phyloP scores from a whole-genome alignment of 179 eudicot genomes.

The Beta lomatogona region DNA sequence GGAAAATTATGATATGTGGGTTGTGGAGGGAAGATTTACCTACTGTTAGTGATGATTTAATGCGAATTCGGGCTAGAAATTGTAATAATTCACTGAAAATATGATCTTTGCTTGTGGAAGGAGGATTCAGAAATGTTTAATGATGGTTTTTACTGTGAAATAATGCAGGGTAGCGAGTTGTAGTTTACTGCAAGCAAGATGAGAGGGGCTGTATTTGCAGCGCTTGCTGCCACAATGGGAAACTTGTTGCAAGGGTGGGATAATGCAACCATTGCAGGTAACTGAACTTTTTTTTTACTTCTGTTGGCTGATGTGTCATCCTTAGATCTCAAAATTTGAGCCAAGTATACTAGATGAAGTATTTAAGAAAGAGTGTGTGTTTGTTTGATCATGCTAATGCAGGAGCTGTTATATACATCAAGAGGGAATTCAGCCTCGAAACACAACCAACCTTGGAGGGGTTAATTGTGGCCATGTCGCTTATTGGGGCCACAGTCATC shows the following conservation, averaged over 20 bases:
- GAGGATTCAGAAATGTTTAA: slow-evolving; percentile 6
- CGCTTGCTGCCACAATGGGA: slow-evolving; percentile 53
- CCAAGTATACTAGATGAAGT: background rate
- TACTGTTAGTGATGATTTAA: background rate
- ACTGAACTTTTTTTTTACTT: background rate
- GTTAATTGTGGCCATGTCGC: slow-evolving; percentile 50
- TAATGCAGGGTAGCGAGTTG: slow-evolving; percentile 11
- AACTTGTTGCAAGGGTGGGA: slow-evolving; percentile 61
- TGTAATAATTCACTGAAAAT: background rate
- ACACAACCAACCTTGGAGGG: slow-evolving; percentile 48
- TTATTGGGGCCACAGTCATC: slow-evolving; percentile 49
- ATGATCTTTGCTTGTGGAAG: slow-evolving; percentile 1
- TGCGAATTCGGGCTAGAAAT: background rate
- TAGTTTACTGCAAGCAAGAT: slow-evolving; percentile 25
- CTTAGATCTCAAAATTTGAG: background rate
- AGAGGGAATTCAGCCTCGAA: slow-evolving; percentile 49
- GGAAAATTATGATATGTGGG: background rate
- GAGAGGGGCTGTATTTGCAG: slow-evolving; percentile 53
- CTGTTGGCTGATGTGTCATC: slow-evolving; percentile 1
- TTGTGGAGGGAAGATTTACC: background rate
- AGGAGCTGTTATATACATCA: slow-evolving; percentile 52
- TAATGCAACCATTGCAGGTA: slow-evolving; percentile 57
- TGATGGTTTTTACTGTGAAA: slow-evolving; percentile 17
- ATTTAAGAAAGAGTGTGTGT: background rate
- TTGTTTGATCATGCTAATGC: slow-evolving; percentile 19